phyloP scores from a whole-genome alignment of 805 yeast species.

The Kodamaea restingae region DNA sequence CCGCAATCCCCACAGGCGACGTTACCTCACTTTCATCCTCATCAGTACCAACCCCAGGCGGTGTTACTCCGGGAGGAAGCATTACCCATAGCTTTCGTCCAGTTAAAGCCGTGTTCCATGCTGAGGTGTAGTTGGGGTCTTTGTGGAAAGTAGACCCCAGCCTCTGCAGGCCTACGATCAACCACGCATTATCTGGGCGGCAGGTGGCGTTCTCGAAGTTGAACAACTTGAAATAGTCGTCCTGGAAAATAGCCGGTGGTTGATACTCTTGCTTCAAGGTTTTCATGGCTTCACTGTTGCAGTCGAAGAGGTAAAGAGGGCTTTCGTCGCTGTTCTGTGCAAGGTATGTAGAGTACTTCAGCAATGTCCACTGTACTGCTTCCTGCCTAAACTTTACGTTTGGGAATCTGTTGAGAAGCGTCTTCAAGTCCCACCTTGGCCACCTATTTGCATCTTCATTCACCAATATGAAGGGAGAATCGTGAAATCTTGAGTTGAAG shows the following conservation, averaged over 20 bases:
- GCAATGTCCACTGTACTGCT: conserved; percentile 73
- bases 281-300: conserved; percentile 65
- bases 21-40: conserved; percentile 83
- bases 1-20: conserved; percentile 87
- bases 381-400: conserved; percentile 73
- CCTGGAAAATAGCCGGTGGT: conserved; percentile 50
- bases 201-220: conserved; percentile 32
- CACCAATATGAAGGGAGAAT: conserved; percentile 62
- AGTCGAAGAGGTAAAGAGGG: conserved; percentile 83
- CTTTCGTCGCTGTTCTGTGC: conserved; percentile 67
- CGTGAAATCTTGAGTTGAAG: conserved; percentile 46
- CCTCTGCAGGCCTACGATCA: conserved; percentile 76
- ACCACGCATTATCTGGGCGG: conserved; percentile 91
- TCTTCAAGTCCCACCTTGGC: conserved; percentile 62
- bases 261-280: conserved; percentile 50
- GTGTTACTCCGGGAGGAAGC: conserved; percentile 72
- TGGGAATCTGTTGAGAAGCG: conserved; percentile 52
- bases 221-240: conserved; percentile 62
- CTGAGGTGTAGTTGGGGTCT: conserved; percentile 86
- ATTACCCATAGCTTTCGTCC: conserved; percentile 86
- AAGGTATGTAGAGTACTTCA: conserved; percentile 59
- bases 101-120: conserved; percentile 78
- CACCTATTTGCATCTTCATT: conserved; percentile 36
- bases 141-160: conserved; percentile 91
- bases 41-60: conserved; percentile 84